Base-by-base conservation (phyloP, 192 early-diverging fungal genomes). In the Spizellomyces punctatus region DNA sequence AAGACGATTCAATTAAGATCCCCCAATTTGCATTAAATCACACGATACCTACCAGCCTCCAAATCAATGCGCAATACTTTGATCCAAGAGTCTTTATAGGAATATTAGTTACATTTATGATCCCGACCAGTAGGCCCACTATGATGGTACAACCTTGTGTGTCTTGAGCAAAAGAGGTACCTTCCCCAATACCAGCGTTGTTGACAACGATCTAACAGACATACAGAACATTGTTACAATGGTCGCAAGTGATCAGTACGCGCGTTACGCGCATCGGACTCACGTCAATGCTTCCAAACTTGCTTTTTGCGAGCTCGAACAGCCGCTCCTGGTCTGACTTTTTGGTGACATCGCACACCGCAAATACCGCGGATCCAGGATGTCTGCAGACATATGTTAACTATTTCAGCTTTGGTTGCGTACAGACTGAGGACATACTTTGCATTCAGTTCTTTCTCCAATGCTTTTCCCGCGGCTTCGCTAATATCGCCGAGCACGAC, bases 11-110 rank as follows among this genome's bases (percentile, higher is more conserved):
- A 16, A 7, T 50, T 69, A 6, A 44, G 17, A 19, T 44, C 43
- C 44, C 10, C 8, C 8, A 64, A 17, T 16, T 44, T 21, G 17
- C 6, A 50, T 54, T 74, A 16, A 36, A 36, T 36, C 27, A 36
- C 27, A 36, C 27, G 27, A 36, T 3, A 36, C 27, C 27, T 36
- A 36, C 27, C 73, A 67, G 89, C 91, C 8, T 81, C 86, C 36
- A 93, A 74, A 79, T 95, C 90, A 67, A 92, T 87, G 71, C 91
- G 91, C 44, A 95, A 82, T 10, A 87, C 83, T 43, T 86, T 78
- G 47, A 81, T 71, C 78, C 82, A 86, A 16, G 69, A 22, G 46
- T 78, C 75, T 14, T 79, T 74, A 57, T 6, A 62, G 60, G 17
- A 0, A n/a, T 6, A n/a, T 17, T 22, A 21, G 41, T 27, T 62